These are phyloP conservation scores for Sphaceloma murrayae DNA, from an alignment of 2,329 filamentous ascomycete species.

Conservation along the genomic window DNA sequence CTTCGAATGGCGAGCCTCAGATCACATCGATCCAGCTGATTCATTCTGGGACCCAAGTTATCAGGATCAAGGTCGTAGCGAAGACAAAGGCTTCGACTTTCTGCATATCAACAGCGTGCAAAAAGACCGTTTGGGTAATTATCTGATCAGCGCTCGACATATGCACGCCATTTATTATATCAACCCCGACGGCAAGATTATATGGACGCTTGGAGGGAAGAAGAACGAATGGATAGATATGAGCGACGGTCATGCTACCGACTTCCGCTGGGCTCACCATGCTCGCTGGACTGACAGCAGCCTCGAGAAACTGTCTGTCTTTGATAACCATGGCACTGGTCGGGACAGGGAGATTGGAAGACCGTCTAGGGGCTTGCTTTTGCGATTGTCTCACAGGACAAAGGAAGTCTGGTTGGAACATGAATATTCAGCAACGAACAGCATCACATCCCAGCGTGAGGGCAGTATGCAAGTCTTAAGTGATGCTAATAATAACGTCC, in stretches of 20 bases:
- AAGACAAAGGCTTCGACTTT: slow-evolving; percentile 43
- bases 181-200: slow-evolving; percentile 38
- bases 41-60: slow-evolving; percentile 37
- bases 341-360: slow-evolving; percentile 34
- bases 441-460: slow-evolving; percentile 44
- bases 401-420: slow-evolving; percentile 42
- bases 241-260: no score
- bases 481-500: slow-evolving; percentile 43
- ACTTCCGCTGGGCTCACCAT: slow-evolving; percentile 43
- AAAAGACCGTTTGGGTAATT: slow-evolving; percentile 41
- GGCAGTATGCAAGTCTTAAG: slow-evolving; percentile 46
- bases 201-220: slow-evolving; percentile 43
- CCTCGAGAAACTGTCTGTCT: slow-evolving; percentile 45
- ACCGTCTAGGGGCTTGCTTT: slow-evolving; percentile 38
- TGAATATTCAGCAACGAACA: slow-evolving; percentile 35
- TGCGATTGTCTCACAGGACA: slow-evolving; percentile 39
- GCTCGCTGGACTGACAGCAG: slow-evolving; percentile 40
- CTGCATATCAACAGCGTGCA: slow-evolving; percentile 48
- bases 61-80: slow-evolving; percentile 36
- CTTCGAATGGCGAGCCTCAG: slow-evolving; percentile 51
- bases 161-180: slow-evolving; percentile 41
- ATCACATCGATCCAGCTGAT: slow-evolving; percentile 46
- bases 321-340: slow-evolving; percentile 46
- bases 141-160: slow-evolving; percentile 41
- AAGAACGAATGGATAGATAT: no score